Evolutionary conservation across 495 filamentous ascomycete genomes (phyloP).

Genomic region (Aspergillus biplanus): DNA sequence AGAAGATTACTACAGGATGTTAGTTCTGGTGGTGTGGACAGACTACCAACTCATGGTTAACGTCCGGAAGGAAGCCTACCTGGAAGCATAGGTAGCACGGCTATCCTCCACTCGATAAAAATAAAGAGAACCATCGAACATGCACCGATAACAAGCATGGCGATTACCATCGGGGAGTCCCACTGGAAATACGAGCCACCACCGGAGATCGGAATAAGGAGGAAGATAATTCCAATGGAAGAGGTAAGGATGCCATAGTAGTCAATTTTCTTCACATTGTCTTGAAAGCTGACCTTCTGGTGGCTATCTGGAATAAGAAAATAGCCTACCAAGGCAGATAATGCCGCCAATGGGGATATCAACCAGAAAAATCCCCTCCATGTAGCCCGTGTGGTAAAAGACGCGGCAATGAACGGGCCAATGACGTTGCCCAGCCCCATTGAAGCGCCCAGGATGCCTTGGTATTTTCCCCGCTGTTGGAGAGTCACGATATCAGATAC

Average conservation of each 20-base stretch:
- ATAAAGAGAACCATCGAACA: constrained; percentile 51
- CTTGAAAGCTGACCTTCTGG: constrained; percentile 35
- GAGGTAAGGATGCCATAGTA: constrained; percentile 55
- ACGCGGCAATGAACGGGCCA: constrained; percentile 49
- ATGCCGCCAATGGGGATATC: constrained; percentile 44
- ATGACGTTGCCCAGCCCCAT: constrained; percentile 50
- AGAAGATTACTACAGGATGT: constrained; percentile 50
- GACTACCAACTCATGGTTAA: neutral
- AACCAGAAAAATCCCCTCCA: constrained; percentile 56
- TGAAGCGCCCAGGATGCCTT: constrained; percentile 47
- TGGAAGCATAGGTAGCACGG: constrained; percentile 62
- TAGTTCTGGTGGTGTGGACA: constrained; percentile 13
- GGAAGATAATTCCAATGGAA: constrained; percentile 56
- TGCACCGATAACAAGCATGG: constrained; percentile 59
- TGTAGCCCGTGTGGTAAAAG: constrained; percentile 45
- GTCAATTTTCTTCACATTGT: constrained; percentile 58
- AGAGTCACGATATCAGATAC: constrained; percentile 54
- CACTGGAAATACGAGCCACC: constrained; percentile 64
- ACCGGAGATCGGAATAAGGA: constrained; percentile 67
- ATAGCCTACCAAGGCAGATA: constrained; percentile 43
- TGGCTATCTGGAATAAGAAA: constrained; percentile 49
- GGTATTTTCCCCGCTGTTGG: constrained; percentile 50
- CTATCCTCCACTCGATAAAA: constrained; percentile 61
- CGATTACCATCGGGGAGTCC: constrained; percentile 63
- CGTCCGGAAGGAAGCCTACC: constrained; percentile 34